phyloP scores from a whole-genome alignment of 1,284 basidiomycete species.

The Naganishia cerealis region DNA sequence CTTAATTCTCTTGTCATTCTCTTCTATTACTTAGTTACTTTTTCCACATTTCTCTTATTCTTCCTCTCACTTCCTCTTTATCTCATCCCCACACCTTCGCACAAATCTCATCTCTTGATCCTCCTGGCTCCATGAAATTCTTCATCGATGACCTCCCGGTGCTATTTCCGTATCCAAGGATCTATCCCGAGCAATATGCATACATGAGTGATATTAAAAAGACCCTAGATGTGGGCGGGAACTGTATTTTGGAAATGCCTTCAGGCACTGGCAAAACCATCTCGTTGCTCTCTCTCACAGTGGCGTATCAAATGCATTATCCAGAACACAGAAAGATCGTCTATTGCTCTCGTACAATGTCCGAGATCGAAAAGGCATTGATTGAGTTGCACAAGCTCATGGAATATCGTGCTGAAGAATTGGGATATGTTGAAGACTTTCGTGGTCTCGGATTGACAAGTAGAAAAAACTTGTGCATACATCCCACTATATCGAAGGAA shows the following conservation, averaged over 20 bases:
- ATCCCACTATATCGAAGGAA: slow-evolving; percentile 96
- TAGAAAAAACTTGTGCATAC: slow-evolving; percentile 93
- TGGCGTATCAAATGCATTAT: slow-evolving; percentile 90
- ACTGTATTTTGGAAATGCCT: slow-evolving; percentile 99
- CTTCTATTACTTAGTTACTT: too few species aligned
- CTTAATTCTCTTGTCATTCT: too few species aligned
- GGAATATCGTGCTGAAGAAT: slow-evolving; percentile 79
- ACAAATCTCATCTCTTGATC: too few species aligned
- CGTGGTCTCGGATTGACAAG: slow-evolving; percentile 90
- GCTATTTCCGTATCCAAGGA: slow-evolving; percentile 68
- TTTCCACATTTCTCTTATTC: too few species aligned
- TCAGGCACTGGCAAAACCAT: slow-evolving; percentile 99
- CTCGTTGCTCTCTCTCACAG: slow-evolving; percentile 89
- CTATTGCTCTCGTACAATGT: slow-evolving; percentile 99
- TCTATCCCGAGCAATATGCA: slow-evolving; percentile 80
- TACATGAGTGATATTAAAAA: slow-evolving; percentile 99
- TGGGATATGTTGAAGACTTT: slow-evolving; percentile 76
- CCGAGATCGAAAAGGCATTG: slow-evolving; percentile 98
- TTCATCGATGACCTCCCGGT: slow-evolving; percentile 91
- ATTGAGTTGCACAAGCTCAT: slow-evolving; percentile 93
- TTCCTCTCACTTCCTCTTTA: too few species aligned
- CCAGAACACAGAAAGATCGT: slow-evolving; percentile 84
- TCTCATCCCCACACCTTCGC: too few species aligned
- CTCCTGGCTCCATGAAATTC: slow-evolving; percentile 76
- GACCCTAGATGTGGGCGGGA: slow-evolving; percentile 94